phyloP scores from a whole-genome alignment of 2,329 filamentous ascomycete genomes.

The Colletotrichum sp. region DNA sequence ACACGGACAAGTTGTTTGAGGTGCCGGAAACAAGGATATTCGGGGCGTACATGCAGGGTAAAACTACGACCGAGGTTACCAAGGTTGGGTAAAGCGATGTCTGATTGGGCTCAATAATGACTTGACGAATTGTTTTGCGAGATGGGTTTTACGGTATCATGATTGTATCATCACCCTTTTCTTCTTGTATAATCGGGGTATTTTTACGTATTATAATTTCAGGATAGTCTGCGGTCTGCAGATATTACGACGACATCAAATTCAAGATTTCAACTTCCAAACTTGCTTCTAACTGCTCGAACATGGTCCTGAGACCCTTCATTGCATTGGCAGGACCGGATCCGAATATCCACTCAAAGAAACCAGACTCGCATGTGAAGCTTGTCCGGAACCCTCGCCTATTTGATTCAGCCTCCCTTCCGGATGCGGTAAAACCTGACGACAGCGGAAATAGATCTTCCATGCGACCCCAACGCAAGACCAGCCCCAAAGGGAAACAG shows the following conservation, averaged over 20 bases:
- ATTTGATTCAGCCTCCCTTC: not conserved
- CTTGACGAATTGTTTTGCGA: not conserved
- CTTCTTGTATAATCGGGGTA: not conserved
- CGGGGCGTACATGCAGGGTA: not conserved
- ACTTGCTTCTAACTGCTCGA: not conserved
- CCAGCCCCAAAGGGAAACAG: not conserved
- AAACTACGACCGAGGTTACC: not conserved
- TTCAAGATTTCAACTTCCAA: not conserved
- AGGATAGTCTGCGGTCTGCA: not conserved
- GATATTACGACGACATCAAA: not conserved
- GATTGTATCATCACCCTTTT: not conserved
- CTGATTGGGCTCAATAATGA: not conserved
- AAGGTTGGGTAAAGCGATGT: not conserved
- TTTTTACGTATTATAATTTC: not conserved
- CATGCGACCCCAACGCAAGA: not conserved
- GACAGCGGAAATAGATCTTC: not conserved
- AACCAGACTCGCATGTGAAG: not conserved
- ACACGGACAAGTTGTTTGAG: not conserved
- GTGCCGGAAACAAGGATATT: not conserved
- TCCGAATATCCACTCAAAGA: not conserved
- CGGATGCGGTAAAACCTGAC: not conserved
- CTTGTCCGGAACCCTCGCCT: not conserved
- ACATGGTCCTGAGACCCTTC: fast-evolving
- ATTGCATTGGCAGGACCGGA: not conserved
- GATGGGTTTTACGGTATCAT: not conserved